phyloP scores from a whole-genome alignment of 805 yeast species.

The Peterozyma toletana region DNA sequence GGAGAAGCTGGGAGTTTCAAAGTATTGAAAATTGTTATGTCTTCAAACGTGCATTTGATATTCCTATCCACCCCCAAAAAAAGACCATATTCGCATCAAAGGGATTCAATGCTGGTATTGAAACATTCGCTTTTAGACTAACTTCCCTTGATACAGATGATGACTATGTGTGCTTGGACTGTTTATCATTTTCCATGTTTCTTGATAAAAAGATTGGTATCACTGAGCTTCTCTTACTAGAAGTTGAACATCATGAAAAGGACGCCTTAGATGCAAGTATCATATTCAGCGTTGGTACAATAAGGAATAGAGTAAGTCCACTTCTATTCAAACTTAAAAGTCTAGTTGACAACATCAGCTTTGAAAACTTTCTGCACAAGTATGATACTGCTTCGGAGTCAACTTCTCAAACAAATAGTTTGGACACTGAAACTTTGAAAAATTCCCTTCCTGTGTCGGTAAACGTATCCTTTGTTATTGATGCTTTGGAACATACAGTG shows the following conservation, averaged over 20 bases:
- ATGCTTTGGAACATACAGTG: conserved; percentile 13
- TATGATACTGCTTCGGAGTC: no score
- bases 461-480: conserved; percentile 13
- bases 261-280: not conserved
- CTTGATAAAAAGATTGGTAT: conserved; percentile 1
- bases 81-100: conserved; percentile 1
- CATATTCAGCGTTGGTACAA: conserved; percentile 1
- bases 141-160: conserved; percentile 22
- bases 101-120: conserved; percentile 21
- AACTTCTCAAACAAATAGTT: no score
- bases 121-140: conserved; percentile 20
- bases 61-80: not conserved
- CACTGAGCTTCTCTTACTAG: not conserved
- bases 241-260: not conserved
- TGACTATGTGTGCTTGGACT: conserved; percentile 15
- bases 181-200: not conserved
- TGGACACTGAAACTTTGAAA: not conserved
- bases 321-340: conserved; percentile 2
- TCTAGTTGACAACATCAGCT: conserved; percentile 1
- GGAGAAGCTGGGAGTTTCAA: conserved; percentile 92
- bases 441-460: conserved; percentile 10
- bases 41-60: conserved; percentile 42
- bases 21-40: conserved; percentile 51
- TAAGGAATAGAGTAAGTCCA: conserved; percentile 2
- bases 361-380: no score